phyloP scores from a whole-genome alignment of 2,329 filamentous ascomycete species.

The Xylaria sp. region DNA sequence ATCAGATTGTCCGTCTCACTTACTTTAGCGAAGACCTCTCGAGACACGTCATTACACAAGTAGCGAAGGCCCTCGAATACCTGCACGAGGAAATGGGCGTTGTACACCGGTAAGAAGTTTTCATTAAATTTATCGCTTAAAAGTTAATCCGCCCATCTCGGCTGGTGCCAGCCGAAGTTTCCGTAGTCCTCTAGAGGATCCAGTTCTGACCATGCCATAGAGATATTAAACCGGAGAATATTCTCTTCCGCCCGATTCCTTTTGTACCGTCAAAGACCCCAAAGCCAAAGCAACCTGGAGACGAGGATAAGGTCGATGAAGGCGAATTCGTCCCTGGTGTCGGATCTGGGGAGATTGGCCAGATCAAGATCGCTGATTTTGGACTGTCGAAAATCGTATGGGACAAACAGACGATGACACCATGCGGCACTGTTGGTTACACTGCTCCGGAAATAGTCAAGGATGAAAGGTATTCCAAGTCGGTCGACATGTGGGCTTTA shows the following conservation, averaged over 20 bases:
- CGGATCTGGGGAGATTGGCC: constrained; percentile 89
- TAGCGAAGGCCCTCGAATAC: constrained; percentile 94
- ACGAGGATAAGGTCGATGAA: constrained; percentile 97
- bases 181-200: no score
- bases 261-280: constrained; percentile 83
- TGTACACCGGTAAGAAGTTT: constrained; percentile 83
- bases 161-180: background rate
- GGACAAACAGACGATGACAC: constrained; percentile 98
- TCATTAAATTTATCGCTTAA: background rate
- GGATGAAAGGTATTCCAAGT: constrained; percentile 98
- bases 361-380: constrained; percentile 98
- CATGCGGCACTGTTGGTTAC: constrained; percentile 98
- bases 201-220: constrained; percentile 57
- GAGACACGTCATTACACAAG: constrained; percentile 92
- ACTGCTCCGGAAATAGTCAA: constrained; percentile 99
- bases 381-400: constrained; percentile 97
- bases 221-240: constrained; percentile 98
- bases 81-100: constrained; percentile 95
- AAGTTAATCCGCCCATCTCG: background rate
- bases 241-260: constrained; percentile 89
- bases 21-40: constrained; percentile 98
- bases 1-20: constrained; percentile 96
- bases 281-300: constrained; percentile 84
- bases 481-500: constrained; percentile 98
- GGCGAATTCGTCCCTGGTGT: constrained; percentile 87